These are phyloP conservation scores for Leptomonas pyrrhocoris DNA, from an alignment of 208 protist genomes.

Conservation along the genomic window DNA sequence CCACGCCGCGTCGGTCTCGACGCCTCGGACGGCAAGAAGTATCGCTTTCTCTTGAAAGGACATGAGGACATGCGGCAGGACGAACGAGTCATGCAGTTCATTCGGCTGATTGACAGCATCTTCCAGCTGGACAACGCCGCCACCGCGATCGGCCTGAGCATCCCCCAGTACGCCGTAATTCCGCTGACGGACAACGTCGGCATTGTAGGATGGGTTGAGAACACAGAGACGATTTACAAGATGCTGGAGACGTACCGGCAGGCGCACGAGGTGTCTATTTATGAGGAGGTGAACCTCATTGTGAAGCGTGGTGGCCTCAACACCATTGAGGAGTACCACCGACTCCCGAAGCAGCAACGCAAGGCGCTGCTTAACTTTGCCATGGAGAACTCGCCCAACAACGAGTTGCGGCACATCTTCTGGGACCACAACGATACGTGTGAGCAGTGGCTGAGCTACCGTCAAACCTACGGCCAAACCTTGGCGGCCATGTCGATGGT, in stretches of 20 bases:
- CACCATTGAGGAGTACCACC: conserved; percentile 89
- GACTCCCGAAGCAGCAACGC: conserved; percentile 71
- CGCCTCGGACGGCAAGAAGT: conserved; percentile 95
- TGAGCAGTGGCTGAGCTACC: conserved; percentile 98
- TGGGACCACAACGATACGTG: conserved; percentile 97
- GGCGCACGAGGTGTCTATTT: conserved; percentile 75
- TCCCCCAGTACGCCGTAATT: conserved; percentile 97
- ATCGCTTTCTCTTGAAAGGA: conserved; percentile 99
- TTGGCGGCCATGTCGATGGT: conserved; percentile 99
- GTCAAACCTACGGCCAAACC: conserved; percentile 98
- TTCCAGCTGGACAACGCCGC: conserved; percentile 88
- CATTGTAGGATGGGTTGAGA: conserved; percentile 99
- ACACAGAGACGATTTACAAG: conserved; percentile 97
- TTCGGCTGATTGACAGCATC: conserved; percentile 99
- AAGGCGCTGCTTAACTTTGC: conserved; percentile 92
- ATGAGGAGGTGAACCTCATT: conserved; percentile 88
- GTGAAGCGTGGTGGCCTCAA: conserved; percentile 64
- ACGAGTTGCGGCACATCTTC: conserved; percentile 96
- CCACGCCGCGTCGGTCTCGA: conserved; percentile 97
- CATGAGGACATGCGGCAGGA: conserved; percentile 99
- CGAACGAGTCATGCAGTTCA: conserved; percentile 99
- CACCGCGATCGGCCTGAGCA: conserved; percentile 90
- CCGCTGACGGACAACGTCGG: conserved; percentile 99
- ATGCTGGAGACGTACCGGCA: conserved; percentile 84
- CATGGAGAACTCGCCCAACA: conserved; percentile 94